Evolutionary conservation across 495 filamentous ascomycete genomes (phyloP), one percentile per base, ranked within the genome.

Genomic region (Aspergillus asperescens): DNA sequence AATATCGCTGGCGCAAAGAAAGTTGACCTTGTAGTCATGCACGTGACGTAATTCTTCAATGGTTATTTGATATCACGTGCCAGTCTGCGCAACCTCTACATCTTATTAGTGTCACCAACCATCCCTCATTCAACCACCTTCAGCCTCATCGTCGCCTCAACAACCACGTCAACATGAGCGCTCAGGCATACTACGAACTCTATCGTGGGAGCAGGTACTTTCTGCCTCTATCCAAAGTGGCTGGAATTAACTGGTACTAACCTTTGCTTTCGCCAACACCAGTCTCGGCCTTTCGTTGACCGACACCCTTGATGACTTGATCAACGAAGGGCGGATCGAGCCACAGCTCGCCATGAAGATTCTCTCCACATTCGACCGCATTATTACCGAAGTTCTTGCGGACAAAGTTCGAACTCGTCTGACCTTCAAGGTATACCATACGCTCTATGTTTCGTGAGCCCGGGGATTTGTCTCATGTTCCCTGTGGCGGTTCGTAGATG

Each of bases 271-370:
- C 20, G n/a, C 34, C 19, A 5, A 25, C 55, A 35, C 9, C 71
- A 98, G 94, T 70, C 84, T 99, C 68, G 93, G 93, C 46, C 76
- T 87, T 58, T 82, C 92, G 23, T 79, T 99, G 58, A 95, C 90
- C 44, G 94, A 99, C 73, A 93, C 91, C 22, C 89, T 99, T 50
- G 94, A 99, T 70, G 88, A 95, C 54, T 74, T 97, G 56, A 96
- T 99, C 72, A 90, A 86, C 62, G 84, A 88, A 49, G 86, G 89
- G 52, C 85, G 87, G 34, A 96, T 99, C 69, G 90, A 96, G 71
- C 94, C 94, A 16, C 94, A 99, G 71, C 83, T 97, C 31, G 94
- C 94, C 25, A 96, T 96, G 89, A 95, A 95, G 78, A 88, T 99
- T 48, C 78, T 99, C 44, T 82, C 81, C 44, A 89, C 93, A 71